phyloP scores from a whole-genome alignment of 208 protist species.

The Zelonia costaricensis region DNA sequence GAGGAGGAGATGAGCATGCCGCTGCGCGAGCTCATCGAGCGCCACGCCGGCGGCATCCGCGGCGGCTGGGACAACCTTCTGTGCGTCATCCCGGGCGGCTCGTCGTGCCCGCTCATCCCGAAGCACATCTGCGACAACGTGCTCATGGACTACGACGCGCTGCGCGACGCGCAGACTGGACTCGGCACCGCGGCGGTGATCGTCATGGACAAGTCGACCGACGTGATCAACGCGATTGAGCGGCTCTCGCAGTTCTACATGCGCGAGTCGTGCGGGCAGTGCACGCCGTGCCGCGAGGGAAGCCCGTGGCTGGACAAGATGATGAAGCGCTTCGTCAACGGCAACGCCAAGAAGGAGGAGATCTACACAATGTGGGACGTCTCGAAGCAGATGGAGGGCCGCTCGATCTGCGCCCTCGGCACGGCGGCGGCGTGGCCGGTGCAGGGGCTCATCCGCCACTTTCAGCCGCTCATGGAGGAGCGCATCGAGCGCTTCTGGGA shows the following conservation, averaged over 20 bases:
- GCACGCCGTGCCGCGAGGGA: constrained; percentile 98
- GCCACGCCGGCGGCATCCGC: constrained; percentile 96
- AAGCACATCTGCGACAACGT: constrained; percentile 95
- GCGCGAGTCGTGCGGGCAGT: constrained; percentile 98
- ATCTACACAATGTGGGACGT: constrained; percentile 98
- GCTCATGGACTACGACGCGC: constrained; percentile 99
- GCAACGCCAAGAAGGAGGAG: constrained; percentile 96
- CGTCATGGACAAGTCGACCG: constrained; percentile 99
- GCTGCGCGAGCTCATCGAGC: constrained; percentile 97
- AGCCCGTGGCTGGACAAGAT: constrained; percentile 96
- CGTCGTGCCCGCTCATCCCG: constrained; percentile 96
- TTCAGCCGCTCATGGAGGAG: constrained; percentile 95
- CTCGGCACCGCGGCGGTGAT: constrained; percentile 99
- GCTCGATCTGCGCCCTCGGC: constrained; percentile 99
- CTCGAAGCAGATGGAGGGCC: constrained; percentile 98
- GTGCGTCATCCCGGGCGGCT: constrained; percentile 97
- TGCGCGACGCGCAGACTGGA: constrained; percentile 92
- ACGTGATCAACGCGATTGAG: constrained; percentile 96
- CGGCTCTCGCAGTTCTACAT: constrained; percentile 98
- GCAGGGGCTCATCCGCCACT: constrained; percentile 98
- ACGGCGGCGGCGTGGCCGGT: constrained; percentile 99
- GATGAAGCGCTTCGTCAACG: constrained; percentile 96
- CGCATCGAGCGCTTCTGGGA: constrained; percentile 93
- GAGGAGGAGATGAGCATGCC: constrained; percentile 99
- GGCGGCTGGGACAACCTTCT: constrained; percentile 99